Evolutionary conservation across 2,329 filamentous ascomycete species (phyloP).

Genomic region (Chrysoporthe cubensis): DNA sequence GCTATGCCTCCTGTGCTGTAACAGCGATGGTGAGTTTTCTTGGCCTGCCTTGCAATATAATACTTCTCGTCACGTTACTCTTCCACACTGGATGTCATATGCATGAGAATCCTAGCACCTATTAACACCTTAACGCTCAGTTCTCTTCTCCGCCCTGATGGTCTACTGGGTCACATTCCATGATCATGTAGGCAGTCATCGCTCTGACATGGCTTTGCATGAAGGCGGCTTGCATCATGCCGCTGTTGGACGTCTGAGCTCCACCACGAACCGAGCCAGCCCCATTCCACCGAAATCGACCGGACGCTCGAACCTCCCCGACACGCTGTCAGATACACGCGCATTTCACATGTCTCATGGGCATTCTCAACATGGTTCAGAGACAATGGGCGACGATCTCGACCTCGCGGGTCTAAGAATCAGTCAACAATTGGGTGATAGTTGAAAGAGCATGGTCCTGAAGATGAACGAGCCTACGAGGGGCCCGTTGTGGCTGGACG

Average conservation of each 20-base stretch:
- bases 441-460: background rate
- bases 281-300: background rate
- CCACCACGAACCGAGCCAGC: background rate
- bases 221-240: background rate
- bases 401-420: background rate
- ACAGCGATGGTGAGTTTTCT: constrained; percentile 58
- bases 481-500: background rate
- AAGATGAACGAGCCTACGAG: background rate
- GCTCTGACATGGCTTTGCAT: background rate
- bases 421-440: background rate
- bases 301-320: background rate
- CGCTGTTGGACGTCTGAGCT: background rate
- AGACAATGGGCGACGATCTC: background rate
- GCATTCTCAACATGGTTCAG: background rate
- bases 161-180: constrained; percentile 53
- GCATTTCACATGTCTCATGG: background rate
- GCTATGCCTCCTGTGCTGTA: constrained; percentile 69
- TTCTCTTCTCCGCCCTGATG: constrained; percentile 57
- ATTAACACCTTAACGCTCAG: constrained; percentile 37
- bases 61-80: background rate
- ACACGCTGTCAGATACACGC: background rate
- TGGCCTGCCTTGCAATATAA: background rate
- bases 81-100: background rate
- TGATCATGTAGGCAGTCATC: constrained; percentile 37
- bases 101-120: background rate